Evolutionary conservation across 2,329 filamentous ascomycete genomes (phyloP).

Genomic region (Arthroderma sp.): DNA sequence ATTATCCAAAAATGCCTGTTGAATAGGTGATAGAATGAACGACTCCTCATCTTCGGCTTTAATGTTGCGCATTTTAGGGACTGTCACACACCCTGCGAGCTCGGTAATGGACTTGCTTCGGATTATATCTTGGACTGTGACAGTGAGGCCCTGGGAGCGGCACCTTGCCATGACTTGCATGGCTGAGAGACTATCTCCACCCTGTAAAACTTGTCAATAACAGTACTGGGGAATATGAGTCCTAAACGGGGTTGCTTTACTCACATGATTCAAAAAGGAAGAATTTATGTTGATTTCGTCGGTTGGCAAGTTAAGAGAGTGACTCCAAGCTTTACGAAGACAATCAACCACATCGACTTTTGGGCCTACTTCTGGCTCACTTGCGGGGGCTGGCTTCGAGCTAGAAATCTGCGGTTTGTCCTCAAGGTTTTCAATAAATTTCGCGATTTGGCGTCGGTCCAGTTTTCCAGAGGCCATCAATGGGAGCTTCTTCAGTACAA

Average conservation of each 20-base stretch:
- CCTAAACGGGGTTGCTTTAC: background rate
- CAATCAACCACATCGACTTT: conserved; percentile 2
- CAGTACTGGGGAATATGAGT: conserved; percentile 7
- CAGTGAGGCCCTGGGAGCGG: conserved; percentile 9
- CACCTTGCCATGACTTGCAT: conserved; percentile 15
- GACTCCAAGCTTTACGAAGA: conserved; percentile 14
- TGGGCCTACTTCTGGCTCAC: background rate
- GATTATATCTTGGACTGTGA: conserved; percentile 13
- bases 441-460: conserved; percentile 13
- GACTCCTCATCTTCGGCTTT: conserved; percentile 4
- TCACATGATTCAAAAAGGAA: conserved; percentile 18
- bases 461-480: conserved; percentile 15
- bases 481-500: conserved; percentile 13
- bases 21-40: conserved; percentile 14
- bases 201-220: conserved; percentile 7
- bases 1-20: conserved; percentile 13
- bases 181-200: conserved; percentile 19
- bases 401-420: background rate
- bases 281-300: conserved; percentile 14
- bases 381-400: background rate
- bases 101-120: conserved; percentile 8
- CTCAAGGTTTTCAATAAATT: conserved; percentile 8
- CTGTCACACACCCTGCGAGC: conserved; percentile 4
- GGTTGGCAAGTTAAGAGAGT: conserved; percentile 12
- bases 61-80: background rate